These are phyloP conservation scores for Pulveroboletus frians DNA, from an alignment of 768 basidiomycete species.

Conservation along the genomic window DNA sequence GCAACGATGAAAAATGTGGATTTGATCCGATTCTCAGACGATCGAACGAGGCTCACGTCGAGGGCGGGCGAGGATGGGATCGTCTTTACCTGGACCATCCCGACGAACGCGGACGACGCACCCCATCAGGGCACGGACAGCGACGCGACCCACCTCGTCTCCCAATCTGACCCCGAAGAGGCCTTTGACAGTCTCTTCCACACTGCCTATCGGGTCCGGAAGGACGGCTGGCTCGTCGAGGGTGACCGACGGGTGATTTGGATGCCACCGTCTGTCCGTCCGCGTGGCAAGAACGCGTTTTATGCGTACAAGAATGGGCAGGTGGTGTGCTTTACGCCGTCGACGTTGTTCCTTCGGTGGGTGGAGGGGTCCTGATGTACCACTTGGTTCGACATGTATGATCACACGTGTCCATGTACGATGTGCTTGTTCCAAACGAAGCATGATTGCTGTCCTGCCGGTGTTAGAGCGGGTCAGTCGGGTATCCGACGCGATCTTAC, in stretches of 20 bases:
- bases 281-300: slow-evolving; percentile 4
- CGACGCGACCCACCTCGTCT: not conserved
- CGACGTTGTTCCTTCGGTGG: not conserved
- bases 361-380: too few relatives aligned
- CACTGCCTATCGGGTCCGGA: slow-evolving; percentile 7
- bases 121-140: too few relatives aligned
- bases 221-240: slow-evolving; percentile 19
- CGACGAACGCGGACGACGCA: not conserved
- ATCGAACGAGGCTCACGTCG: slow-evolving; percentile 4
- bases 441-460: too few relatives aligned
- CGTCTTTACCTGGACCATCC: slow-evolving; percentile 6
- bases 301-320: slow-evolving; percentile 9
- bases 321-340: not conserved
- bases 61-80: slow-evolving; percentile 10
- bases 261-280: slow-evolving; percentile 2
- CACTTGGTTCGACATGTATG: too few relatives aligned
- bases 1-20: slow-evolving; percentile 3
- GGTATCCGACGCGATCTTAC: too few relatives aligned
- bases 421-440: too few relatives aligned
- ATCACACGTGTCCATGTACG: too few relatives aligned
- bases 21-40: slow-evolving; percentile 8
- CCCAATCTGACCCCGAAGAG: slow-evolving; percentile 2
- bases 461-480: too few relatives aligned
- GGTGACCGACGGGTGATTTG: slow-evolving; percentile 16
- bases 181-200: slow-evolving; percentile 1